Conservation (phyloP, 345 rosid genomes). For the Psidium friedrichsthalianum region DNA sequence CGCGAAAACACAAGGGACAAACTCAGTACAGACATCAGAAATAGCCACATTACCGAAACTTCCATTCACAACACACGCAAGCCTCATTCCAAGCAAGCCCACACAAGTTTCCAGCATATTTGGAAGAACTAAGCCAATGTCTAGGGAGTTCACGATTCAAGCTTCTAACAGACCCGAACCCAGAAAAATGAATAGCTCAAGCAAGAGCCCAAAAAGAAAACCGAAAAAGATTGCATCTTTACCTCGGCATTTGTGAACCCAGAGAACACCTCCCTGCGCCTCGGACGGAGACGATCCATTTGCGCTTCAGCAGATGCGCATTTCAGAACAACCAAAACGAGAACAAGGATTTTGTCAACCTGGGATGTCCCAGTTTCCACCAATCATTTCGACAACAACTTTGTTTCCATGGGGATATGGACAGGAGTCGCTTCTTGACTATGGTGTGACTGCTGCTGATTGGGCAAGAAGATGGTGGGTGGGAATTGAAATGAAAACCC, state of each 20-base stretch:
- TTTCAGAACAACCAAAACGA: background rate
- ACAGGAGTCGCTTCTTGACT: background rate
- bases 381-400: background rate
- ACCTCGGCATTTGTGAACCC: constrained; percentile 48
- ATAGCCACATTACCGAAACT: background rate
- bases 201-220: background rate
- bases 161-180: background rate
- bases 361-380: background rate
- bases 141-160: background rate
- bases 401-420: background rate
- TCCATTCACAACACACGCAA: background rate
- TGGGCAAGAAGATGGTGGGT: too few relatives aligned
- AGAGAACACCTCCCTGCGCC: constrained; percentile 22
- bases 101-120: background rate
- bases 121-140: background rate
- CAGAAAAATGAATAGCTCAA: background rate
- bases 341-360: background rate
- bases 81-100: background rate
- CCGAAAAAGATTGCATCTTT: background rate
- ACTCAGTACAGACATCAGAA: background rate
- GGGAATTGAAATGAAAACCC: background rate
- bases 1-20: background rate
- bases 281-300: constrained; percentile 45
- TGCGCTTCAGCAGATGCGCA: background rate
- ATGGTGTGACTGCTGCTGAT: background rate